Conservation (phyloP, 148 eudicot species). For the Rhododendron kiyosumense region DNA sequence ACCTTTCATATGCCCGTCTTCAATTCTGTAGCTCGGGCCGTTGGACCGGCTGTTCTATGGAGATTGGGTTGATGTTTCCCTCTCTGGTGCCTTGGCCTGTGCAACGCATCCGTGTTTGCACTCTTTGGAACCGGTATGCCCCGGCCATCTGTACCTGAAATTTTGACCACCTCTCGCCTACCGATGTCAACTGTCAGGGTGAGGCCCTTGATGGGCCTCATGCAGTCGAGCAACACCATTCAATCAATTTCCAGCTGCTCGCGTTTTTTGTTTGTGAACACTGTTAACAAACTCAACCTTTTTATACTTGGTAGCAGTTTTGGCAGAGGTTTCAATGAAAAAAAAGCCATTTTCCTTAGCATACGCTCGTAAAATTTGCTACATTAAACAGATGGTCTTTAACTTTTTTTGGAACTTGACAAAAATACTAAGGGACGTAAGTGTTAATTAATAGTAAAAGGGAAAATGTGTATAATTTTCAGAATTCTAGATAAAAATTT, state of each 20-base stretch:
- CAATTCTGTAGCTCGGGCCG: slow-evolving; percentile 30
- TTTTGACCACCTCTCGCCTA: slow-evolving; percentile 17
- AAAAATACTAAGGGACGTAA: too few species aligned
- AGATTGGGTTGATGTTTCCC: slow-evolving; percentile 22
- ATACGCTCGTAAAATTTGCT: too few species aligned
- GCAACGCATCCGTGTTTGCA: slow-evolving; percentile 15
- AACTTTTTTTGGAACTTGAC: too few species aligned
- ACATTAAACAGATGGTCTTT: too few species aligned
- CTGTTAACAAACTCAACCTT: neutral
- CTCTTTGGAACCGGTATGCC: slow-evolving; percentile 29
- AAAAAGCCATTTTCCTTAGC: too few species aligned
- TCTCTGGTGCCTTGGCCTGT: neutral
- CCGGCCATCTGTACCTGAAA: slow-evolving; percentile 8
- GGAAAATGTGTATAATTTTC: too few species aligned
- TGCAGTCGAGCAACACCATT: slow-evolving; percentile 6
- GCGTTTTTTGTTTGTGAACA: neutral
- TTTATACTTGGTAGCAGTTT: neutral
- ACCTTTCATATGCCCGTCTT: slow-evolving; percentile 20
- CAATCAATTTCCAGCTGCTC: neutral
- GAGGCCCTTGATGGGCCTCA: slow-evolving; percentile 45
- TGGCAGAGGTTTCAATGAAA: too few species aligned
- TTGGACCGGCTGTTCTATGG: slow-evolving; percentile 30
- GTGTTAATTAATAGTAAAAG: too few species aligned
- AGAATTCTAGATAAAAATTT: too few species aligned
- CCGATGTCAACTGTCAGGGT: slow-evolving; percentile 20